phyloP scores from a whole-genome alignment of 257 asterid species.

The Petunia secreta region DNA sequence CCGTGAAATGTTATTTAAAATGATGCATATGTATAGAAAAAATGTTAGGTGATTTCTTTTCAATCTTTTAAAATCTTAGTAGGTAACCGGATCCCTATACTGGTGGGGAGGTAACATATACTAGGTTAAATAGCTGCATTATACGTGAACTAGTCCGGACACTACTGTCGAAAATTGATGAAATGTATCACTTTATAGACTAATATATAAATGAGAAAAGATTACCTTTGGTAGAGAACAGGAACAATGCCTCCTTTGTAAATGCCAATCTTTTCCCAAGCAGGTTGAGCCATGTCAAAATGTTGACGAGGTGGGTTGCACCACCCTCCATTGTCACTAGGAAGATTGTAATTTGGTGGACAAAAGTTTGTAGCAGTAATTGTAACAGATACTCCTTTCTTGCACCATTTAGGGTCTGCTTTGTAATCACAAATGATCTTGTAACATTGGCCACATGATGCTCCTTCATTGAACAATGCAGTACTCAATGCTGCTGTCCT shows the following conservation, averaged over 20 bases:
- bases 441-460: constrained; percentile 68
- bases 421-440: constrained; percentile 58
- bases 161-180: too few relatives aligned
- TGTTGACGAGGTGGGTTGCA: constrained; percentile 79
- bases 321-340: constrained; percentile 74
- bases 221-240: constrained; percentile 61
- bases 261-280: constrained; percentile 72
- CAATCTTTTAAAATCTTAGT: too few relatives aligned
- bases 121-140: too few relatives aligned
- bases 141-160: too few relatives aligned
- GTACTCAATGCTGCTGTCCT: constrained; percentile 43
- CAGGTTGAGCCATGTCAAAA: constrained; percentile 82
- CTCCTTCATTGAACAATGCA: constrained; percentile 42
- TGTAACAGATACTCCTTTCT: constrained; percentile 57
- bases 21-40: too few relatives aligned
- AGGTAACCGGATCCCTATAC: too few relatives aligned
- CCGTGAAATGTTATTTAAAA: too few relatives aligned
- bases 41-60: too few relatives aligned
- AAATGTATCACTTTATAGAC: background rate
- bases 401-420: constrained; percentile 50
- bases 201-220: background rate
- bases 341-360: constrained; percentile 67
- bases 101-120: too few relatives aligned
- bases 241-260: constrained; percentile 70
- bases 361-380: constrained; percentile 72